Percentiles rank a stretch among this genome's conserved stretches.
These are phyloP conservation scores for Neurospora pannonica DNA, from an alignment of 495 filamentous ascomycete species.

Conservation along the genomic window DNA sequence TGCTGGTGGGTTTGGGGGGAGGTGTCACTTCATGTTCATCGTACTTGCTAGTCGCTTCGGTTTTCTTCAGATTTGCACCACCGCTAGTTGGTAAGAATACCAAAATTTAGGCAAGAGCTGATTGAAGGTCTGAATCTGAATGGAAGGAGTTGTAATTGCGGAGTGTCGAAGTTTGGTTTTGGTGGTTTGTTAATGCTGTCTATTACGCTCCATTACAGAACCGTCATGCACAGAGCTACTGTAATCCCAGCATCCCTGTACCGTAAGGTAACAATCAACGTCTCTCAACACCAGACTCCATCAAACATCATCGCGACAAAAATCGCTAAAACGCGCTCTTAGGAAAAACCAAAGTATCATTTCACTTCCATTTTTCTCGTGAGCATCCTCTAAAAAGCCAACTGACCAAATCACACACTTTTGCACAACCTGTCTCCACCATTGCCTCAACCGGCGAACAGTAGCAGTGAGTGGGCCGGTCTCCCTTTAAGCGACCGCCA, in stretches of 20 bases:
- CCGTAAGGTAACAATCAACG: not conserved
- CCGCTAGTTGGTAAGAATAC: not conserved
- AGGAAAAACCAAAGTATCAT: too few relatives aligned
- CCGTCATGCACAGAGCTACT: rapidly evolving
- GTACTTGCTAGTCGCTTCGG: too few relatives aligned
- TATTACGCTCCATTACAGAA: not conserved
- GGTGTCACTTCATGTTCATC: too few relatives aligned
- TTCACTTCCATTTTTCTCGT: too few relatives aligned
- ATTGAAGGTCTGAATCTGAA: not conserved
- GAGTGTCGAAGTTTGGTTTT: not conserved
- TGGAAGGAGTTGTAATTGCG: not conserved
- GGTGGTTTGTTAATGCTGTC: not conserved
- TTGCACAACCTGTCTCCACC: not conserved
- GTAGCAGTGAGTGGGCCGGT: not conserved
- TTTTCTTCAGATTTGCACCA: too few relatives aligned
- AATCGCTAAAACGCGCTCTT: not conserved
- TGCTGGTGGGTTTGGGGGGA: not conserved
- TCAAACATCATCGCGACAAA: not conserved
- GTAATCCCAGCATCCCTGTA: not conserved
- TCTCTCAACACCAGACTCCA: not conserved
- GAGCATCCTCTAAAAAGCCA: too few relatives aligned
- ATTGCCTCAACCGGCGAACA: not conserved
- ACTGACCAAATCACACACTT: not conserved
- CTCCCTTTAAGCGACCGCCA: not conserved
- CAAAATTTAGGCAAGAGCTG: not conserved